phyloP scores from a whole-genome alignment of 768 basidiomycete species.

The Tricholoma saponaceum region DNA sequence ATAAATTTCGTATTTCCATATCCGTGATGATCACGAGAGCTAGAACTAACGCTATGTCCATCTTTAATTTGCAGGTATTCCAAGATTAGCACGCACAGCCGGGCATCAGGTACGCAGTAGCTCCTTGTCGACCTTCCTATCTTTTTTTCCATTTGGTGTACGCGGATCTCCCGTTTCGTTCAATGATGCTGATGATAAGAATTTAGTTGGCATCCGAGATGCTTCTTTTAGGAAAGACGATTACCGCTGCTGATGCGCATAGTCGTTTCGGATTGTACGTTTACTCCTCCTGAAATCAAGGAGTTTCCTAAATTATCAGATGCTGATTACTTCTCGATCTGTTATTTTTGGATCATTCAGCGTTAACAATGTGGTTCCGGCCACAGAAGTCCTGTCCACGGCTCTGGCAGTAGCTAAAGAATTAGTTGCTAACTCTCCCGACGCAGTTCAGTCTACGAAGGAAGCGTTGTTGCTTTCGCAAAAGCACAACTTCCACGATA shows the following conservation, averaged over 20 bases:
- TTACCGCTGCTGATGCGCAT: conserved; percentile 65
- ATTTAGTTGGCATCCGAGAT: conserved; percentile 68
- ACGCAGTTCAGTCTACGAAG: conserved; percentile 76
- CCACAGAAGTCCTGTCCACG: conserved; percentile 47
- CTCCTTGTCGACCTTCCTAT: background rate
- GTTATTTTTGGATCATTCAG: conserved; percentile 29
- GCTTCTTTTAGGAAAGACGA: conserved; percentile 66
- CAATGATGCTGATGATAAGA: conserved; percentile 13
- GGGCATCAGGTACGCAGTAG: conserved; percentile 69
- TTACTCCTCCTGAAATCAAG: background rate
- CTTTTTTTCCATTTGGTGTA: conserved; percentile 5
- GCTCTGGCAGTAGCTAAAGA: conserved; percentile 60
- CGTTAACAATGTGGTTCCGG: conserved; percentile 67
- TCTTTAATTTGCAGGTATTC: conserved; percentile 47
- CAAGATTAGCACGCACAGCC: conserved; percentile 56
- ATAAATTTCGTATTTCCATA: background rate
- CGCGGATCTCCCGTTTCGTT: background rate
- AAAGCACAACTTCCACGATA: conserved; percentile 46
- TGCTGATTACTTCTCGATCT: background rate
- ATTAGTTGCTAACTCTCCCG: conserved; percentile 68
- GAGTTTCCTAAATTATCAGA: background rate
- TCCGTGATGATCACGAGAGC: background rate
- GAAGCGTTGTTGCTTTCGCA: conserved; percentile 57
- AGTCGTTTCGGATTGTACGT: conserved; percentile 74
- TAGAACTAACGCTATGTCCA: background rate